Base-by-base conservation (phyloP, 352 stramenopile species). In the Globisporangium spinosum region DNA sequence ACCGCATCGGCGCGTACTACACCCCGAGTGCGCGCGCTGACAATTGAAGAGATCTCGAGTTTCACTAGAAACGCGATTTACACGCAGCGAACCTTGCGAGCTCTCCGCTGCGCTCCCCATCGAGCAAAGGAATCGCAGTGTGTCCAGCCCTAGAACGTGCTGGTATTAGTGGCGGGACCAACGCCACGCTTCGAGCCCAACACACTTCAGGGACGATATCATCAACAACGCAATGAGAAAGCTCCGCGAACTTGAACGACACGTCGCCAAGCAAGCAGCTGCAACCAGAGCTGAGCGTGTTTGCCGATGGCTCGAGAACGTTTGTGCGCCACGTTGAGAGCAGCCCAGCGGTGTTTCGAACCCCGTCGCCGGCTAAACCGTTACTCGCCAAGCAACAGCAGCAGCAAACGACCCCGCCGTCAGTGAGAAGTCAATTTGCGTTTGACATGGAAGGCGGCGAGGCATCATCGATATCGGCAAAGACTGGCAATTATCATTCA, bases 1-100 rank as follows among this genome's bases (percentile, higher is more conserved):
- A 95, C 65, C 83, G 86, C 8, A 94, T 95, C 38, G 88, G 82
- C 45, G 70, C 80, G 3, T 88, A 77, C 49, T 95, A 95, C 71
- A 93, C 88, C 17, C 76, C 85, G 27, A 87, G 80, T 2, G 83
- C 88, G 3, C 78, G 77, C 74, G 2, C 57, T 95, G 7, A 92
- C 85, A 3, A 80, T 93, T 29, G 82, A 93, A 3, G 77, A 80
- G 63, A 86, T 94, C 49, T 90, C 80, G 2, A 77, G 61, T n/a
- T 82, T 93, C 45, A 90, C 85, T 0, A 79, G 80, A 17, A 73
- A 72, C 43, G 79, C 89, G 35, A 70, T 74, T 10, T 73, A 89
- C 34, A 70, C 78, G 1, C 82, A 6, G 70, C 82, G 3, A 85
- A 76, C 9, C 70, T 82, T 27, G 34, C 68, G 0, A 86, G 72